Percentiles rank a stretch among this genome's conserved stretches.
Evolutionary conservation across 2,329 filamentous ascomycete genomes (phyloP).

Genomic region (Macroventuria anomochaeta): DNA sequence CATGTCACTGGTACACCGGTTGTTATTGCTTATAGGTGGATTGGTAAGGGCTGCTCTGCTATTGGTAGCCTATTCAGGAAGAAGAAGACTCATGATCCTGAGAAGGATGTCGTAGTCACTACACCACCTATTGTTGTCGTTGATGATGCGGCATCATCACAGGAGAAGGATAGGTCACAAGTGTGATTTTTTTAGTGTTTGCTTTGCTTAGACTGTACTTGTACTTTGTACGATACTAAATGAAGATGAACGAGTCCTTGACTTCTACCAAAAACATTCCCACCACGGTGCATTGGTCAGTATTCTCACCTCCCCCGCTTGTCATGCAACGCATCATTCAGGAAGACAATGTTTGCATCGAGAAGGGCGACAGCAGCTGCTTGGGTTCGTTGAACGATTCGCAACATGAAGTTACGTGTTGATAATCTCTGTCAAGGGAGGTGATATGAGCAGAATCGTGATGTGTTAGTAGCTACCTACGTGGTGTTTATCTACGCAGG

Average conservation of each 20-base stretch:
- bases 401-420: no score
- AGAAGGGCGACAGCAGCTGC: no score
- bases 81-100: constrained; percentile 15
- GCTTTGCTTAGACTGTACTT: constrained; percentile 1
- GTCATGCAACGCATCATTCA: no score
- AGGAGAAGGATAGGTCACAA: constrained; percentile 3
- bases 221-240: not conserved
- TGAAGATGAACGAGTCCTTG: not conserved
- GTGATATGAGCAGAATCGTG: no score
- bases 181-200: not conserved
- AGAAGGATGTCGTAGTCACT: constrained; percentile 24
- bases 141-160: not conserved
- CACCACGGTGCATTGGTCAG: no score
- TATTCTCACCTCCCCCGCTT: no score
- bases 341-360: no score
- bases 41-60: constrained; percentile 16
- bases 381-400: no score
- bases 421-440: no score
- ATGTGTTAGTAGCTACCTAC: no score
- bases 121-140: constrained; percentile 29
- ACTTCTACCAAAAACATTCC: no score
- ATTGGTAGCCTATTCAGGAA: constrained; percentile 27
- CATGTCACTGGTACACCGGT: constrained; percentile 31
- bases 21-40: constrained; percentile 29
- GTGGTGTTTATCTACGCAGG: no score